A percentile compares a stretch with the other conserved stretches of the same genome.
These are phyloP conservation scores for Trichoderma asperellum DNA, from an alignment of 2,329 filamentous ascomycete species.

Conservation along the genomic window DNA sequence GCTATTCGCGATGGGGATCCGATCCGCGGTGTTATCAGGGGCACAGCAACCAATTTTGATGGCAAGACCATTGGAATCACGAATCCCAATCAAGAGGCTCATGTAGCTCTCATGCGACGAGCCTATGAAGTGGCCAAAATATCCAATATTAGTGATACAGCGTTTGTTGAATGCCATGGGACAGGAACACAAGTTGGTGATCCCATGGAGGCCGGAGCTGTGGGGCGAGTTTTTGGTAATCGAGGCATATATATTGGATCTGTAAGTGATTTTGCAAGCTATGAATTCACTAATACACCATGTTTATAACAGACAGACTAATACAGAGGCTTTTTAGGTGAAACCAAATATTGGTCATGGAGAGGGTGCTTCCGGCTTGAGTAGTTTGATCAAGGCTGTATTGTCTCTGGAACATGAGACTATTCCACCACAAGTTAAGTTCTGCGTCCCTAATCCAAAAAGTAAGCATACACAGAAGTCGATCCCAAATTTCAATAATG, in stretches of 20 bases:
- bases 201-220: slow-evolving; percentile 42
- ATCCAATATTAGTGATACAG: slow-evolving; percentile 35
- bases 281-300: slow-evolving; percentile 31
- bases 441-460: slow-evolving; percentile 42
- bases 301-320: slow-evolving; percentile 12
- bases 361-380: slow-evolving; percentile 50
- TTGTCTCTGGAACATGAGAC: slow-evolving; percentile 45
- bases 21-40: slow-evolving; percentile 46
- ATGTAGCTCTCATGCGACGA: slow-evolving; percentile 40
- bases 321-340: slow-evolving; percentile 31
- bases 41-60: slow-evolving; percentile 46
- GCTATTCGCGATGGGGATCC: slow-evolving; percentile 54
- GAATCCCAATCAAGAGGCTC: slow-evolving; percentile 43
- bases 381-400: slow-evolving; percentile 48
- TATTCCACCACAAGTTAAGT: slow-evolving; percentile 49
- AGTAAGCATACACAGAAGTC: slow-evolving; percentile 36
- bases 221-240: slow-evolving; percentile 39
- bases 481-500: neutral
- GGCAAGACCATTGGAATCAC: slow-evolving; percentile 49
- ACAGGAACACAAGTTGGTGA: slow-evolving; percentile 47
- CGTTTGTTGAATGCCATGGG: slow-evolving; percentile 46
- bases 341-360: slow-evolving; percentile 50
- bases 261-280: slow-evolving; percentile 29
- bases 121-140: slow-evolving; percentile 40
- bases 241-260: slow-evolving; percentile 38